Percentiles rank a stretch among this genome's conserved stretches.
These are phyloP conservation scores for Xylariaceae sp. DNA, from an alignment of 2,329 filamentous ascomycete genomes.

Conservation along the genomic window DNA sequence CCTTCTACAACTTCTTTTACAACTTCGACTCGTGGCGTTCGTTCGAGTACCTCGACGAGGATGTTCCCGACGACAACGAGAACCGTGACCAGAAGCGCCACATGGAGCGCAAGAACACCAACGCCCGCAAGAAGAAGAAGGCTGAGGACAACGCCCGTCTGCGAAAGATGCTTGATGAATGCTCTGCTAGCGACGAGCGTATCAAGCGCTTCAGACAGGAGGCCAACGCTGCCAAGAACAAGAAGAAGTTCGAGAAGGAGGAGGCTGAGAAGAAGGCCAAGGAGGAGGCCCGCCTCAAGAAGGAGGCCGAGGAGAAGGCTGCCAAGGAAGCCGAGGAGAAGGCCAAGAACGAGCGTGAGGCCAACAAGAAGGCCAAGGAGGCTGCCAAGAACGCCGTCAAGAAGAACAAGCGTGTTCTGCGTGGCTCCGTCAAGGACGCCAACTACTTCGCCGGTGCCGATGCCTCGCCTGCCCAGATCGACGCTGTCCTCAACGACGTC, in stretches of 20 bases:
- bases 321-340: slow-evolving; percentile 80
- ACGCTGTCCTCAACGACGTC: slow-evolving; percentile 76
- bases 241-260: slow-evolving; percentile 85
- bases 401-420: slow-evolving; percentile 99
- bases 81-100: slow-evolving; percentile 99
- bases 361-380: slow-evolving; percentile 94
- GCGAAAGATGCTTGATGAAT: slow-evolving; percentile 83
- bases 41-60: slow-evolving; percentile 98
- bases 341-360: slow-evolving; percentile 78
- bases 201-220: slow-evolving; percentile 96
- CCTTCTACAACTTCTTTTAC: slow-evolving; percentile 99
- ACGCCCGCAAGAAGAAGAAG: slow-evolving; percentile 99
- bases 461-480: slow-evolving; percentile 69
- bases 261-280: slow-evolving; percentile 81
- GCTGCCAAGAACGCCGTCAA: slow-evolving; percentile 97
- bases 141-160: slow-evolving; percentile 91
- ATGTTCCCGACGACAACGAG: slow-evolving; percentile 97
- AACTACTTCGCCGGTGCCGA: slow-evolving; percentile 86
- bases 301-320: slow-evolving; percentile 75
- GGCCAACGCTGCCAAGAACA: slow-evolving; percentile 91
- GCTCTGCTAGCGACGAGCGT: slow-evolving; percentile 78
- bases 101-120: slow-evolving; percentile 96
- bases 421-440: slow-evolving; percentile 89
- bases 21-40: slow-evolving; percentile 97
- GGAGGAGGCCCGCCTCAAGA: slow-evolving; percentile 78